These are phyloP conservation scores for Annulohypoxylon bovei DNA, from an alignment of 495 filamentous ascomycete species.

Conservation along the genomic window DNA sequence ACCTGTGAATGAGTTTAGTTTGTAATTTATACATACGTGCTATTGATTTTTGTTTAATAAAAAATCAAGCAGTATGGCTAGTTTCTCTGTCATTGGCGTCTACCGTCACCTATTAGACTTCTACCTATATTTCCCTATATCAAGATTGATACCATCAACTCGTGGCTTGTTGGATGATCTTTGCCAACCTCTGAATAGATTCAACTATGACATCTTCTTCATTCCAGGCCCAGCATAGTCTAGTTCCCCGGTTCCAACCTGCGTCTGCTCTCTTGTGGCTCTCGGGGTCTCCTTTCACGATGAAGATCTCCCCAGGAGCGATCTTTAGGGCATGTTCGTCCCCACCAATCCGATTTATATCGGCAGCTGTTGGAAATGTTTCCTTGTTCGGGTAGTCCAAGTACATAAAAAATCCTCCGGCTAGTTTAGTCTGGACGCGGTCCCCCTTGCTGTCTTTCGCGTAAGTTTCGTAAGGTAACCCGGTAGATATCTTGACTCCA, in stretches of 20 bases:
- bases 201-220: slow-evolving; percentile 66
- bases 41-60: too few relatives aligned
- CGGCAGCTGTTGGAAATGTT: slow-evolving; percentile 50
- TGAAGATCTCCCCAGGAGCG: slow-evolving; percentile 68
- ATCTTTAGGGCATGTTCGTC: slow-evolving; percentile 65
- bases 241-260: slow-evolving; percentile 61
- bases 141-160: neutral
- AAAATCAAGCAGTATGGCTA: too few relatives aligned
- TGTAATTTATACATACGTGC: too few relatives aligned
- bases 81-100: too few relatives aligned
- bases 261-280: slow-evolving; percentile 39
- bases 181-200: slow-evolving; percentile 67
- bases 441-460: slow-evolving; percentile 20
- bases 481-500: slow-evolving; percentile 58
- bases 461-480: slow-evolving; percentile 24
- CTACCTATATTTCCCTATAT: too few relatives aligned
- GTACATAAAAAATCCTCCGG: slow-evolving; percentile 81
- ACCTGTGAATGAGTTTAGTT: too few relatives aligned
- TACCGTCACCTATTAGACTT: too few relatives aligned
- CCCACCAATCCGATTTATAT: slow-evolving; percentile 60
- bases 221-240: slow-evolving; percentile 78
- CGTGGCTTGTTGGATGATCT: slow-evolving; percentile 5
- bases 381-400: slow-evolving; percentile 65
- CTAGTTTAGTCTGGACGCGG: slow-evolving; percentile 37
- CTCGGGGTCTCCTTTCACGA: slow-evolving; percentile 63